Conservation (phyloP, 345 rosid genomes). For the Eucalyptus marginata region DNA sequence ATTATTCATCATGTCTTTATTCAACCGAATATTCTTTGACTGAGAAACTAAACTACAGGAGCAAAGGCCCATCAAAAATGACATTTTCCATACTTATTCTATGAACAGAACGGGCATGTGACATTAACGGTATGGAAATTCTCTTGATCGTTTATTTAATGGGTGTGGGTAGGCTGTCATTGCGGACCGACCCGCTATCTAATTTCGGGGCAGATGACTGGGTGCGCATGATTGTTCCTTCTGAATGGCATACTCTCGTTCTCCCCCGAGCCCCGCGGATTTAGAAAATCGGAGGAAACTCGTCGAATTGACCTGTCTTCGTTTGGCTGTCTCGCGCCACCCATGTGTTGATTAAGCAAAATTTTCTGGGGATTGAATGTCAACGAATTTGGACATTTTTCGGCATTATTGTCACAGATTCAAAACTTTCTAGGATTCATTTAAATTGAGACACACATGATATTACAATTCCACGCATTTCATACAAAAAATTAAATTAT, state of each 20-base stretch:
- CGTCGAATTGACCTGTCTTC: neutral
- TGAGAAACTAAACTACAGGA: neutral
- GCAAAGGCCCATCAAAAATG: neutral
- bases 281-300: neutral
- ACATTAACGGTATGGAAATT: neutral
- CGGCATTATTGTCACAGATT: neutral
- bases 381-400: neutral
- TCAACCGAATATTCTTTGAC: neutral
- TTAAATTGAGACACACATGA: neutral
- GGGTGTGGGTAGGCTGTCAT: neutral
- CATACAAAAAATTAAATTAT: neutral
- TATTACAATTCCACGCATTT: fast-evolving
- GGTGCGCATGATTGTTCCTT: neutral
- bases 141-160: fast-evolving
- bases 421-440: fast-evolving
- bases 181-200: neutral
- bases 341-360: neutral
- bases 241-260: neutral
- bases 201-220: neutral
- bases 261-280: too few relatives aligned
- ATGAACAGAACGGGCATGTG: neutral
- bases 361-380: neutral
- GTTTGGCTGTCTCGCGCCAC: neutral
- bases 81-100: neutral
- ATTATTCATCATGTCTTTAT: neutral